Conservation (phyloP, 306 rosid species). For the Heteromeles arbutifolia region DNA sequence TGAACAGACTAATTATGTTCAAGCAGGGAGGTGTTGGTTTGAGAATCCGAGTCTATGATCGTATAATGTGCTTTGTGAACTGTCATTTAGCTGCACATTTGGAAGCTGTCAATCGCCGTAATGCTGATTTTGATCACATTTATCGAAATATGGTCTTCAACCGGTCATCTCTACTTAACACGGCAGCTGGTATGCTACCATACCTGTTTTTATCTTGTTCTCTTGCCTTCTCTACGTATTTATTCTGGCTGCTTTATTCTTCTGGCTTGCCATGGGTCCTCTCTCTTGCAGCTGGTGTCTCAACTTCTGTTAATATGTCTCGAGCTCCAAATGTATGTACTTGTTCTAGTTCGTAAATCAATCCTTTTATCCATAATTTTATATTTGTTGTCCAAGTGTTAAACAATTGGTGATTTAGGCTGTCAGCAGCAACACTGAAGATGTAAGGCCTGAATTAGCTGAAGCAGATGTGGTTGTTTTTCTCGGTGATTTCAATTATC, state of each 20-base stretch:
- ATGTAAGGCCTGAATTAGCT: conserved; percentile 80
- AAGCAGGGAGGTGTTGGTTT: conserved; percentile 97
- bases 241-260: conserved; percentile 94
- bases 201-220: conserved; percentile 78
- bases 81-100: conserved; percentile 99
- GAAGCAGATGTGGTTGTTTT: conserved; percentile 95
- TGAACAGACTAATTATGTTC: conserved; percentile 23
- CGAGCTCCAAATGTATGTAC: conserved; percentile 66
- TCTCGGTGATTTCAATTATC: conserved; percentile 90
- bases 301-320: conserved; percentile 63
- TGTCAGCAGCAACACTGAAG: conserved; percentile 40
- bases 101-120: conserved; percentile 94
- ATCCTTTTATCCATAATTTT: not conserved
- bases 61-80: conserved; percentile 98
- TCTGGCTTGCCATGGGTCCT: conserved; percentile 87
- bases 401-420: conserved; percentile 38
- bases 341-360: not conserved
- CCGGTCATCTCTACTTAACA: conserved; percentile 78
- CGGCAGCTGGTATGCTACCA: conserved; percentile 87
- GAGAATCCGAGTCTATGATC: conserved; percentile 92
- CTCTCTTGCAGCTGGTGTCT: conserved; percentile 89
- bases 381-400: conserved; percentile 17
- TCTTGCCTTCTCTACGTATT: conserved; percentile 89
- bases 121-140: conserved; percentile 97
- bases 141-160: conserved; percentile 87